These are phyloP conservation scores for Colletotrichum coccodes DNA, from an alignment of 2,329 filamentous ascomycete species.

Conservation along the genomic window DNA sequence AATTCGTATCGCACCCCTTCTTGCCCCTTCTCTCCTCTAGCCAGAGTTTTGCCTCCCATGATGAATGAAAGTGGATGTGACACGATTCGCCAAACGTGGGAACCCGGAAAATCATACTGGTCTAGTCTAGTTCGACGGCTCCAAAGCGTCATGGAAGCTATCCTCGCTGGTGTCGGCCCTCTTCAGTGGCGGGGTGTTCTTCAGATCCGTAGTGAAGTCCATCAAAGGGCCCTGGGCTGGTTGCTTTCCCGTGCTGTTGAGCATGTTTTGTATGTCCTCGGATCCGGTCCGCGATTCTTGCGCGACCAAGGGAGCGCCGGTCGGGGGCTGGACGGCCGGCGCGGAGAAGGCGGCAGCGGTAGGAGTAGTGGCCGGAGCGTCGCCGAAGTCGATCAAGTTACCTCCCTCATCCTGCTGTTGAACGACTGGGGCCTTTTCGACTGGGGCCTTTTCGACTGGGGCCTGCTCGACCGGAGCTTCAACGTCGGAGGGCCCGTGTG, in stretches of 20 bases:
- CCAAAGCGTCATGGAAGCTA: slow-evolving; percentile 51
- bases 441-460: slow-evolving; percentile 10
- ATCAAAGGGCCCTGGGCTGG: slow-evolving; percentile 60
- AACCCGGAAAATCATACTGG: neutral
- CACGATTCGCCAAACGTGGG: neutral
- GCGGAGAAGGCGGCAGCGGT: slow-evolving; percentile 17
- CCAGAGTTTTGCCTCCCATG: slow-evolving; percentile 21
- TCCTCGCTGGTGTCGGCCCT: slow-evolving; percentile 48
- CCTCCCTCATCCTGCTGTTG: slow-evolving; percentile 41
- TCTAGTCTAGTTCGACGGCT: slow-evolving; percentile 36
- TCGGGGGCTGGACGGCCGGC: neutral
- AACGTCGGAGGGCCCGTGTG: slow-evolving; percentile 39
- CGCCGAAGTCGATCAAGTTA: slow-evolving; percentile 68
- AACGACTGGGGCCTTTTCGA: slow-evolving; percentile 30
- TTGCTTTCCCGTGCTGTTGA: slow-evolving; percentile 58
- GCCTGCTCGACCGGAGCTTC: neutral
- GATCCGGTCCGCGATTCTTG: slow-evolving; percentile 17
- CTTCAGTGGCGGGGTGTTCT: slow-evolving; percentile 42
- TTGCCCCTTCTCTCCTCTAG: neutral
- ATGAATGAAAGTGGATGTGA: slow-evolving; percentile 22
- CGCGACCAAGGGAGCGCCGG: neutral
- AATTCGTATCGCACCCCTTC: neutral
- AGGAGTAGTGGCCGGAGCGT: slow-evolving; percentile 10
- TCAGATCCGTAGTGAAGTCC: slow-evolving; percentile 66
- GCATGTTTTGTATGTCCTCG: slow-evolving; percentile 54